Percentiles rank a stretch among this genome's conserved stretches.
phyloP scores from a whole-genome alignment of 2,329 filamentous ascomycete species.

The Immersiporthe knoxdaviesiana region DNA sequence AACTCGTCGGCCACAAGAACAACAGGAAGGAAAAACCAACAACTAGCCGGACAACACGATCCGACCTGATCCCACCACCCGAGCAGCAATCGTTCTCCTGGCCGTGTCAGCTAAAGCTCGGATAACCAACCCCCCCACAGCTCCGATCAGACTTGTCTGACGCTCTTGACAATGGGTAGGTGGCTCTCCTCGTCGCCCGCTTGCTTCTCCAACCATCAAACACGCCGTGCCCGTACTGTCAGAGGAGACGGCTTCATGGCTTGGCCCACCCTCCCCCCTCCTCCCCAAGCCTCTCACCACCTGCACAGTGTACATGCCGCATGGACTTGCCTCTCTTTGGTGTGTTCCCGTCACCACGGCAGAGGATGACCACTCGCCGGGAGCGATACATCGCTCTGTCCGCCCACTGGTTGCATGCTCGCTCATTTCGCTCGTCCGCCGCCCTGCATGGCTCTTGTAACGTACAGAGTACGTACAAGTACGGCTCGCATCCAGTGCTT shows the following conservation, averaged over 20 bases:
- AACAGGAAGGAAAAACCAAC: not conserved
- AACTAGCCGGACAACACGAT: not conserved
- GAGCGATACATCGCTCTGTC: conserved; percentile 7
- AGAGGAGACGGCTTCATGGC: not conserved
- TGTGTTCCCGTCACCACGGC: not conserved
- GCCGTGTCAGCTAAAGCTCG: not conserved
- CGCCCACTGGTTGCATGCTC: not conserved
- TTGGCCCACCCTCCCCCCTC: not conserved
- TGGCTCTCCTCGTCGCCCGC: conserved; percentile 4
- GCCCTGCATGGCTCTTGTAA: conserved; percentile 12
- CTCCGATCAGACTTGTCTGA: conserved; percentile 10
- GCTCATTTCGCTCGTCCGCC: not conserved
- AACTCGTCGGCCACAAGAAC: not conserved
- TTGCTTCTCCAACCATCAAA: not conserved
- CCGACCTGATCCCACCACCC: not conserved
- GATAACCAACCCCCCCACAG: not conserved
- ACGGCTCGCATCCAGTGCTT: conserved; percentile 18
- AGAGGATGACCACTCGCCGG: not conserved
- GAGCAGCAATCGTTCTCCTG: not conserved
- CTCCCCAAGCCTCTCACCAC: not conserved
- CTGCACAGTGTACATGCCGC: not conserved
- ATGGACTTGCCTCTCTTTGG: not conserved
- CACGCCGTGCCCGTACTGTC: not conserved
- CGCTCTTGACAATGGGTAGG: conserved; percentile 26
- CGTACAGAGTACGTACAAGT: conserved; percentile 9